Evolutionary conservation across 805 yeast species (phyloP).

Genomic region (Priceomyces fermenticarens): DNA sequence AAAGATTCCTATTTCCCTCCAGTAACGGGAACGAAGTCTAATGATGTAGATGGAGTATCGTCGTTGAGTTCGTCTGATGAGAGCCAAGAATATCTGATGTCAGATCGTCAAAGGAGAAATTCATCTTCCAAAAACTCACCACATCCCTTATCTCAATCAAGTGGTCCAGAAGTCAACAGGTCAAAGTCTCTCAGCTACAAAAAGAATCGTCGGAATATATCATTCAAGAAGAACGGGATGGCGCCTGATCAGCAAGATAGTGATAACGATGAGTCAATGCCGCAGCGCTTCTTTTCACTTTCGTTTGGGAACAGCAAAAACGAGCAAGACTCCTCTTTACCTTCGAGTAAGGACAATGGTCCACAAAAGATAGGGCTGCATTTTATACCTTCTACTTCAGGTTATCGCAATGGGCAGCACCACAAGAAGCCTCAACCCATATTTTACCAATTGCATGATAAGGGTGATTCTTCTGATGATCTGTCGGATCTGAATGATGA

Average conservation of each 20-base stretch:
- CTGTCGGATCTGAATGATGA: constrained; percentile 10
- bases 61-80: constrained; percentile 2
- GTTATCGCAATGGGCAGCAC: no score
- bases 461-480: constrained; percentile 5
- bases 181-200: constrained; percentile 24
- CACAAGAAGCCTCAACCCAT: constrained; percentile 15
- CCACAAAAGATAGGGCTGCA: not conserved
- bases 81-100: not conserved
- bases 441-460: constrained; percentile 27
- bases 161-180: constrained; percentile 4
- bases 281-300: constrained; percentile 14
- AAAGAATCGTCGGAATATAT: not conserved
- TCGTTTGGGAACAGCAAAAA: constrained; percentile 12
- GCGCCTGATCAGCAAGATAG: not conserved
- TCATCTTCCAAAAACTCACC: not conserved
- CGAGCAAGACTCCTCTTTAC: constrained; percentile 10
- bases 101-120: not conserved
- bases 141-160: not conserved
- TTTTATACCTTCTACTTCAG: not conserved
- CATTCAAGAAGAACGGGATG: constrained; percentile 5
- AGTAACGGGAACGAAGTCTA: constrained; percentile 3
- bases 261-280: constrained; percentile 6
- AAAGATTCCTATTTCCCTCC: constrained; percentile 29
- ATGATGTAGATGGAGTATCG: not conserved
- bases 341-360: constrained; percentile 2